These are phyloP conservation scores for Noccaea caerulescens DNA, from an alignment of 345 rosid genomes.

Conservation along the genomic window DNA sequence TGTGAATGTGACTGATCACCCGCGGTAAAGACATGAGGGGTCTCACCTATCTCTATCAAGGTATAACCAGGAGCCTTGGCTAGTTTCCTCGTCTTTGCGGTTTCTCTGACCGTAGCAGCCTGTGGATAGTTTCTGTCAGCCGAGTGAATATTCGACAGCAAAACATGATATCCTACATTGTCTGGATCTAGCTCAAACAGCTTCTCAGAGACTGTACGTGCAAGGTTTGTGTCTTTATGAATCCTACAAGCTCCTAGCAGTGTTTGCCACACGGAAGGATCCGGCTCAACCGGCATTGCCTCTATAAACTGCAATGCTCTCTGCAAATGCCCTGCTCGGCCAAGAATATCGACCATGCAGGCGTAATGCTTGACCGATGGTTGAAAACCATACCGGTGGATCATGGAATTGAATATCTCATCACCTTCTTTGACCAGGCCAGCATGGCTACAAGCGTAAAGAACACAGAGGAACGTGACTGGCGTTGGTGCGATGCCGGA, in stretches of 20 bases:
- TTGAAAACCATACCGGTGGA: slow-evolving; percentile 55
- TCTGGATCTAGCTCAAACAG: slow-evolving; percentile 70
- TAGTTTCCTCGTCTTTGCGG: slow-evolving; percentile 62
- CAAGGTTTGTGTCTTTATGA: slow-evolving; percentile 71
- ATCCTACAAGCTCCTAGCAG: slow-evolving; percentile 81
- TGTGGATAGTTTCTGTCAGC: slow-evolving; percentile 62
- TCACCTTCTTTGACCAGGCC: slow-evolving; percentile 78
- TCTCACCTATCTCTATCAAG: slow-evolving; percentile 66
- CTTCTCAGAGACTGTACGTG: slow-evolving; percentile 62
- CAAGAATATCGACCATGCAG: slow-evolving; percentile 80
- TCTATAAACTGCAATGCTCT: slow-evolving; percentile 66
- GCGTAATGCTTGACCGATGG: slow-evolving; percentile 77
- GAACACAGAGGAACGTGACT: slow-evolving; percentile 71
- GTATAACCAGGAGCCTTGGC: slow-evolving; percentile 82
- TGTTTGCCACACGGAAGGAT: slow-evolving; percentile 72
- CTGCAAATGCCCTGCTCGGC: slow-evolving; percentile 76
- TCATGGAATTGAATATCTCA: slow-evolving; percentile 65
- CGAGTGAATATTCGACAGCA: slow-evolving; percentile 73
- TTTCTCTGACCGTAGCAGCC: slow-evolving; percentile 74
- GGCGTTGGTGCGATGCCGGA: slow-evolving; percentile 57
- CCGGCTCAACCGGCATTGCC: slow-evolving; percentile 62
- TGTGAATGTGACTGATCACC: slow-evolving; percentile 80
- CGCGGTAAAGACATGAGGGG: slow-evolving; percentile 66
- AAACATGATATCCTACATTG: slow-evolving; percentile 67
- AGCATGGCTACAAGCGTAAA: slow-evolving; percentile 86